phyloP scores from a whole-genome alignment of 202 grass and related monocot species.

The Hordeum pubiflorum region DNA sequence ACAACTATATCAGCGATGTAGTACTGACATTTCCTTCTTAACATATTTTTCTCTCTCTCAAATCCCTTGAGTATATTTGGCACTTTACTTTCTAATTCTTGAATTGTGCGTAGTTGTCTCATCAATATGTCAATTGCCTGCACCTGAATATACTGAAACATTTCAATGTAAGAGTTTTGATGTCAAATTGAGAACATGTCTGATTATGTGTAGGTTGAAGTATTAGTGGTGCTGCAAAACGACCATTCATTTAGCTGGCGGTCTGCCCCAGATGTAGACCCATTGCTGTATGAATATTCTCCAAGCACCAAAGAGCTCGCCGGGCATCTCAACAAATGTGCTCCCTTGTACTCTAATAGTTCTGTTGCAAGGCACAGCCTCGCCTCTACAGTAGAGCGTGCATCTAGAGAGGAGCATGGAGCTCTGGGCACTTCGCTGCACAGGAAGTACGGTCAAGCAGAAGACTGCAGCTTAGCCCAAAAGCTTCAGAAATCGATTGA shows the following conservation, averaged over 20 bases:
- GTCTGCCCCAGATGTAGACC: constrained; percentile 75
- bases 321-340: constrained; percentile 44
- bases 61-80: not conserved
- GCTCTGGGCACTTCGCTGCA: constrained; percentile 32
- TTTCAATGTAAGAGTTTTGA: constrained; percentile 6
- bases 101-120: not conserved
- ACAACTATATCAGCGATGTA: not conserved
- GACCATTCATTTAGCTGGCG: constrained; percentile 79
- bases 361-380: constrained; percentile 60
- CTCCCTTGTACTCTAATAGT: constrained; percentile 54
- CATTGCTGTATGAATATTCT: constrained; percentile 58
- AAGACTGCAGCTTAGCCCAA: constrained; percentile 53
- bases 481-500: constrained; percentile 69
- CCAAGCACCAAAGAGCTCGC: constrained; percentile 50
- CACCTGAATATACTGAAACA: not conserved
- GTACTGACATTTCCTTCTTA: constrained; percentile 5
- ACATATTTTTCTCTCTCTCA: not conserved
- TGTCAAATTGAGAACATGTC: constrained; percentile 5
- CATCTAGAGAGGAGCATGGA: constrained; percentile 47
- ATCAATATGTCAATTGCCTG: not conserved
- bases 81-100: not conserved
- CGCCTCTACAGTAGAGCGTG: constrained; percentile 52
- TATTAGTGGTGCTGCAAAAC: constrained; percentile 66
- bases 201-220: constrained; percentile 62
- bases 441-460: constrained; percentile 50